Base-by-base conservation (phyloP, 1,284 basidiomycete species). In the Rhodotorula sp. region DNA sequence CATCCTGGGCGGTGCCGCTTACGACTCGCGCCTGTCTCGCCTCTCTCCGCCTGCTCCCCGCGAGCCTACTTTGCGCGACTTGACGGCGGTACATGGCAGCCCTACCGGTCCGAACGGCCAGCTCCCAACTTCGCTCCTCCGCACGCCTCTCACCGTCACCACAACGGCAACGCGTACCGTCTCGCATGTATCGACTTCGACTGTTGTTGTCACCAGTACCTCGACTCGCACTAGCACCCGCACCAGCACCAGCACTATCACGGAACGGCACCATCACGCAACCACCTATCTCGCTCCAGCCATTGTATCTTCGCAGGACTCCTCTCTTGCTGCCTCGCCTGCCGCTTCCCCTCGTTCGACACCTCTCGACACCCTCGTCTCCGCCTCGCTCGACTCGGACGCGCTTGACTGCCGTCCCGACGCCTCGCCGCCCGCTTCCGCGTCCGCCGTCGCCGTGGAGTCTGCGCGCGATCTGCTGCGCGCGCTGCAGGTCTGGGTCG, bases 141-240 rank as follows among this genome's bases (percentile, higher is more conserved):
- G 50, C 50, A 54, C 61, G 52, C 61, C 46, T 23, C 13, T 46
- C n/a, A 53, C 42, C 12, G 13, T 34, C 27, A 45, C 45, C 19
- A n/a, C 25, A 2, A 46, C 53, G n/a, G n/a, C 62, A 7, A 48
- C 45, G 5, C 3, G 50, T 23, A 62, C 61, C 50, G 41, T 53
- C 21, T 34, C 53, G 19, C 54, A 16, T 41, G 17, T 25, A n/a
- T 62, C 61, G 61, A 62, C 61, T 7, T 19, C 42, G 12, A 34
- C 41, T 54, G 61, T 55, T 46, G 25, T 49, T n/a, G 27, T 44
- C n/a, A 63, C 53, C 52, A 27, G 45, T 19, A 64, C 62, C 44
- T n/a, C 25, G 62, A 45, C 46, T 41, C 27, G 19, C 44, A 46
- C 44, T 8, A 49, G n/a, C 48, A 52, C 34, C 41, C 13, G 46